Base-by-base conservation (phyloP, 495 filamentous ascomycete species). In the Achaetomiella virescens region DNA sequence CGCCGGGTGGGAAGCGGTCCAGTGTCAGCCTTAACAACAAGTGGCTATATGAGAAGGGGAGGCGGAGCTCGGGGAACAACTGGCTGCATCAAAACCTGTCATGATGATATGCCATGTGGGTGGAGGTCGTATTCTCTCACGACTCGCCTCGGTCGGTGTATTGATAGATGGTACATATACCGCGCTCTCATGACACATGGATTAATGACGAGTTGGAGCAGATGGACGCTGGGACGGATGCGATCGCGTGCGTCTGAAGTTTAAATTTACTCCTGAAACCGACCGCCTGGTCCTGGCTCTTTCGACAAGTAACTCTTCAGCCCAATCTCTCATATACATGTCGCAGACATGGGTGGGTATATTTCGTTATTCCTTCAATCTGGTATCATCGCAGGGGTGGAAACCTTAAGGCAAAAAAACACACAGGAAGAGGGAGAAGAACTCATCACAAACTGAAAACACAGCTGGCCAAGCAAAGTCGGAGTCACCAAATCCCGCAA, bases 41-140 rank as follows among this genome's bases (percentile, higher is more conserved):
- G 72, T 98, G 91, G 92, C 70, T 96, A 38, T 98, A 95, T 71
- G 89, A 98, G 69, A 85, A 84, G 68, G 77, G 75, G 21, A 77
- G 82, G 59, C 69, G 70, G 56, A 64, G 54, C 8, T 70, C 73
- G 51, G 66, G 71, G 8, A 70, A 64, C 37, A 64, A 60, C 14
- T 73, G 71, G 68, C 53, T 70, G 57, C 64, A 72, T 6, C 61
- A 64, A 48, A 36, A 42, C 31, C 6, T 52, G 40, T 54, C 41
- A 53, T 48, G 27, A 54, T 27, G n/a, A 38, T 11, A 21, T 27
- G 29, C 14, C n/a, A 12, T 37, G 18, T 6, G 38, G 15, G n/a
- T n/a, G n/a, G 12, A 54, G 38, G 6, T 25, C 42, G 25, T 15
- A 31, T 31, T 31, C 27, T 31, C 4, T 31, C 27, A 31, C 9